A percentile compares a stretch with the other conserved stretches of the same genome.
Conservation (phyloP, 2,329 filamentous ascomycete genomes). For the Gaeumannomyces tritici region DNA sequence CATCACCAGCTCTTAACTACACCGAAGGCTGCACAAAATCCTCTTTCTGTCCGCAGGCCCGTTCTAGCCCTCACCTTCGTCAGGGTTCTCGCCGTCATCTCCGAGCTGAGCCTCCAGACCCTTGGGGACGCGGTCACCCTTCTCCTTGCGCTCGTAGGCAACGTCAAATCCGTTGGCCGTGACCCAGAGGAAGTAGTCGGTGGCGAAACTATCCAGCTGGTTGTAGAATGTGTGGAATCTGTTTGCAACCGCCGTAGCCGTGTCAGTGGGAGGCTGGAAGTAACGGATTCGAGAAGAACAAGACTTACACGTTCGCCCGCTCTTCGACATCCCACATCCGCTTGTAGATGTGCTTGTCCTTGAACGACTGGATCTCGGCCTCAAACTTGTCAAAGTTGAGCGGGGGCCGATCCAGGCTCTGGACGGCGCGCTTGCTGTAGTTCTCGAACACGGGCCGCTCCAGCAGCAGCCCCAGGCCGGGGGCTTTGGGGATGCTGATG, state of each 20-base stretch:
- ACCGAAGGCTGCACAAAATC: not conserved
- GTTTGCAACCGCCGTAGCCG: not conserved
- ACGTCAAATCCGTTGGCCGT: constrained; percentile 59
- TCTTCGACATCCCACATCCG: constrained; percentile 87
- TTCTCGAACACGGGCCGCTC: constrained; percentile 86
- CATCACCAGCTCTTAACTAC: not conserved
- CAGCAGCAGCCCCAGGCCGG: constrained; percentile 75
- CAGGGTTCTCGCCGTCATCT: constrained; percentile 34
- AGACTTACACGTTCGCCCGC: constrained; percentile 70
- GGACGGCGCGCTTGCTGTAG: constrained; percentile 68
- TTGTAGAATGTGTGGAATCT: constrained; percentile 73
- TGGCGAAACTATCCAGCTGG: constrained; percentile 66
- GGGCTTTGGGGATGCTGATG: constrained; percentile 89
- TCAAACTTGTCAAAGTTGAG: constrained; percentile 76
- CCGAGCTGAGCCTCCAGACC: constrained; percentile 37
- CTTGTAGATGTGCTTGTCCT: constrained; percentile 84
- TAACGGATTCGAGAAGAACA: not conserved
- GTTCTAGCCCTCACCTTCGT: constrained; percentile 11
- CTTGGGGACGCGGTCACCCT: constrained; percentile 27
- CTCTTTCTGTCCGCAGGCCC: not conserved
- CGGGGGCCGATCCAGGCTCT: constrained; percentile 52
- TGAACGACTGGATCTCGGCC: constrained; percentile 76
- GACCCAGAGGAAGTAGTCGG: constrained; percentile 65
- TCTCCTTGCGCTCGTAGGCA: constrained; percentile 37
- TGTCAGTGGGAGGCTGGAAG: not conserved